Base-by-base conservation (phyloP, 768 basidiomycete genomes). In the Fomitopsis serialis region DNA sequence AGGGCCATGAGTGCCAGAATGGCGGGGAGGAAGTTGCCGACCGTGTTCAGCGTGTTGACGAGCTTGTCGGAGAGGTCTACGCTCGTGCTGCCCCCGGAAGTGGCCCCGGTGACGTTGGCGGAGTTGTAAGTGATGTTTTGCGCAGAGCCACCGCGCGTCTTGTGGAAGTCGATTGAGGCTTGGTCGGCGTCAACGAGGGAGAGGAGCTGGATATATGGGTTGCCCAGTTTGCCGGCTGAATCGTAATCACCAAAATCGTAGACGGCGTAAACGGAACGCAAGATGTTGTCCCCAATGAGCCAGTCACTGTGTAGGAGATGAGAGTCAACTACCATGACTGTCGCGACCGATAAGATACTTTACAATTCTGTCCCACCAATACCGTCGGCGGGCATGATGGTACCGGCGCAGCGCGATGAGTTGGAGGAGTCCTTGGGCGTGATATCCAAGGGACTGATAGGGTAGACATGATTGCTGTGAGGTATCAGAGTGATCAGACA, bases 211-310 rank as follows among this genome's bases (percentile, higher is more conserved):
- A 93, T 78, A 66, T 87, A 90, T 4, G 91, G 91, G 63, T 84
- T 68, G 37, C 87, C 89, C 82, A 84, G 84, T 15, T 76, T 68
- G 35, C 82, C 84, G 4, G 76, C 71, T 12, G 75, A 65, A 62
- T 84, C 79, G 59, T 81, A 90, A 69, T 92, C 87, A 22, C 90
- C 90, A 63, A 87, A 93, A 68, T 92, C 87, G 66, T 91, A 93
- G 52, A 93, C 70, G 8, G 87, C 79, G 68, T 92, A 92, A 36
- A 92, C 71, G 15, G 88, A 87, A 54, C 91, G 89, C 54, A 93
- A 76, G 64, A 90, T 78, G 61, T 89, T 92, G 68, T 88, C 90
- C 21, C 91, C 91, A 50, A 92, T 64, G 43, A 93, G 74, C 84
- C 88, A 87, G 65, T 93, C 91, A 63, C 89, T 91, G 43, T 7